Conservation (phyloP, 2,329 filamentous ascomycete genomes). For the Furcasterigmium sp. region DNA sequence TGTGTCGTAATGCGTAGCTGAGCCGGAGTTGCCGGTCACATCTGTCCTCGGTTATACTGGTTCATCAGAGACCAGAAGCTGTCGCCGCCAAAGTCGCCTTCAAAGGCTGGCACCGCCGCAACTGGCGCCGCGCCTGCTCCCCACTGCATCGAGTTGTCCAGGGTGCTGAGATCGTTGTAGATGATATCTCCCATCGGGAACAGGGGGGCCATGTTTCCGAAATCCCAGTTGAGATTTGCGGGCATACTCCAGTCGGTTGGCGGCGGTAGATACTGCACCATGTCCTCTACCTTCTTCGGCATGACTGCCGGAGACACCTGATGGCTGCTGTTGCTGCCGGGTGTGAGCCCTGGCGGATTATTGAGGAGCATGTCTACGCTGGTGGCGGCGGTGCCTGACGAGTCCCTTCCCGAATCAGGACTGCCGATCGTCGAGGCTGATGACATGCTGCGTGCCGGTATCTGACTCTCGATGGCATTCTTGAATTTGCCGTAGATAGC, state of each 20-base stretch:
- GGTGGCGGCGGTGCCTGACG: constrained; percentile 9
- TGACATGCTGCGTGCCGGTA: constrained; percentile 10
- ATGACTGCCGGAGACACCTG: not conserved
- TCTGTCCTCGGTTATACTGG: constrained; percentile 31
- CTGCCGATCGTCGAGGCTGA: constrained; percentile 7
- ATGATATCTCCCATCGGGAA: constrained; percentile 53
- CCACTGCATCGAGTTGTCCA: constrained; percentile 19
- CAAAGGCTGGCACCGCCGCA: constrained; percentile 29
- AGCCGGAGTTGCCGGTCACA: too few species aligned
- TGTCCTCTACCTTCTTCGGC: not conserved
- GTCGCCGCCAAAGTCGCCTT: constrained; percentile 48
- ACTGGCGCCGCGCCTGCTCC: constrained; percentile 15
- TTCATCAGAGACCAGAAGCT: constrained; percentile 54
- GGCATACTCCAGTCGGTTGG: not conserved
- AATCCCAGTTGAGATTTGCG: constrained; percentile 32
- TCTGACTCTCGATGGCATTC: constrained; percentile 35
- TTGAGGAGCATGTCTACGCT: not conserved
- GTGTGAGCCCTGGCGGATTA: not conserved
- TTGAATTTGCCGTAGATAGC: constrained; percentile 50
- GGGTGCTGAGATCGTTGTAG: constrained; percentile 49
- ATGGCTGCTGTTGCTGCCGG: constrained; percentile 10
- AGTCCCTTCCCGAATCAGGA: constrained; percentile 10
- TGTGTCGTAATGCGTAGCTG: too few species aligned
- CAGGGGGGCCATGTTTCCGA: constrained; percentile 46
- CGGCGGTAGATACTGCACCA: not conserved